Evolutionary conservation across 2,329 filamentous ascomycete genomes (phyloP).

Genomic region (Zasmidium cellare): DNA sequence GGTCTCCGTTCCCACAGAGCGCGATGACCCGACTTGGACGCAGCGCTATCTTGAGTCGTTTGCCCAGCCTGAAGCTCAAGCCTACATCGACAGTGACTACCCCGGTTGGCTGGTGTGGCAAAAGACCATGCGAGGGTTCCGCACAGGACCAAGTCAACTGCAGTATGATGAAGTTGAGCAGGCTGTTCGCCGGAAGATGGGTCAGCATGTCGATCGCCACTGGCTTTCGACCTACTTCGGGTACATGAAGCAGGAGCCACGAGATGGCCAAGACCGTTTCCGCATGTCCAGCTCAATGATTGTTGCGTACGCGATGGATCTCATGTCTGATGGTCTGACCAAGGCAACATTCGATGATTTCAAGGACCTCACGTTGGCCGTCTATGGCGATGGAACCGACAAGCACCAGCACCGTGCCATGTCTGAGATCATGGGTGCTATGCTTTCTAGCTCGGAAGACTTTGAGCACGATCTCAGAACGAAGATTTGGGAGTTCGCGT

Average conservation of each 20-base stretch:
- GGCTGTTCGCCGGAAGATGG: conserved; percentile 74
- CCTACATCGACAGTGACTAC: conserved; percentile 88
- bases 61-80: conserved; percentile 73
- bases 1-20: conserved; percentile 69
- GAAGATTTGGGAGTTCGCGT: conserved; percentile 82
- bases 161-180: conserved; percentile 80
- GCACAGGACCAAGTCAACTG: conserved; percentile 68
- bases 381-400: conserved; percentile 91
- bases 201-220: conserved; percentile 72
- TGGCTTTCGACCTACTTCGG: conserved; percentile 90
- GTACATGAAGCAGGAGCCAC: conserved; percentile 93
- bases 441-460: conserved; percentile 79
- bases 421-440: conserved; percentile 84
- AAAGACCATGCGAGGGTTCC: conserved; percentile 78
- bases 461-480: conserved; percentile 72
- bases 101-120: conserved; percentile 97
- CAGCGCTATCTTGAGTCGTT: conserved; percentile 76
- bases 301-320: conserved; percentile 84
- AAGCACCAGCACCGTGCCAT: conserved; percentile 98
- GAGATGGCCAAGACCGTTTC: conserved; percentile 82
- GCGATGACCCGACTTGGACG: conserved; percentile 78
- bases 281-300: conserved; percentile 84
- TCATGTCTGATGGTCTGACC: conserved; percentile 80
- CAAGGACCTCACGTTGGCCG: conserved; percentile 71
- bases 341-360: conserved; percentile 82